Conservation (phyloP, 1,284 basidiomycete species). For the Ganoderma boninense region DNA sequence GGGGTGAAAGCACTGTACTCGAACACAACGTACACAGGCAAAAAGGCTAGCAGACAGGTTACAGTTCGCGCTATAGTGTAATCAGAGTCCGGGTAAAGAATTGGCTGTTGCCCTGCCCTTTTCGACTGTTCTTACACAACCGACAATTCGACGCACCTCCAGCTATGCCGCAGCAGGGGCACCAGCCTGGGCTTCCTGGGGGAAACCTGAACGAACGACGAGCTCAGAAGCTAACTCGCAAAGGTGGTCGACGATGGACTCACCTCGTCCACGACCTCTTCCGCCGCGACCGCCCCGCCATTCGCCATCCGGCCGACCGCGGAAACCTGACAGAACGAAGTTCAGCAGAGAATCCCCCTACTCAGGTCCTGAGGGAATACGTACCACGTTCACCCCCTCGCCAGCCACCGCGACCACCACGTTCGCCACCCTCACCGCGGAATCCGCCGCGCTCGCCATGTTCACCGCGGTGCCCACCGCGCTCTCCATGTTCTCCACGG, state of each 20-base stretch:
- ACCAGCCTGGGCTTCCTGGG: conserved; percentile 32
- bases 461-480: conserved; percentile 28
- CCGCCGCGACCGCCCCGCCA: conserved; percentile 54
- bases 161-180: conserved; percentile 28
- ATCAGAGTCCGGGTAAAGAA: conserved; percentile 22
- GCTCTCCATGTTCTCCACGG: conserved; percentile 16
- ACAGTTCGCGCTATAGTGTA: conserved; percentile 23
- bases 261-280: conserved; percentile 51
- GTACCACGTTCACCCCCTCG: conserved; percentile 41
- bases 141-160: background rate
- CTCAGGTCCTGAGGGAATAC: conserved; percentile 10
- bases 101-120: conserved; percentile 15
- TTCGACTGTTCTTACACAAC: conserved; percentile 7
- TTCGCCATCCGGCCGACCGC: conserved; percentile 47
- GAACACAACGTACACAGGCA: conserved; percentile 9
- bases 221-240: background rate
- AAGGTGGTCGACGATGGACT: conserved; percentile 13
- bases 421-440: conserved; percentile 45
- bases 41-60: conserved; percentile 19
- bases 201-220: conserved; percentile 18
- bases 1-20: conserved; percentile 16
- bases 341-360: background rate
- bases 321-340: conserved; percentile 40
- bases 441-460: conserved; percentile 40
- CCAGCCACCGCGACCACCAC: conserved; percentile 30